These are phyloP conservation scores for Salix purpurea DNA, from an alignment of 345 rosid genomes.

Conservation along the genomic window DNA sequence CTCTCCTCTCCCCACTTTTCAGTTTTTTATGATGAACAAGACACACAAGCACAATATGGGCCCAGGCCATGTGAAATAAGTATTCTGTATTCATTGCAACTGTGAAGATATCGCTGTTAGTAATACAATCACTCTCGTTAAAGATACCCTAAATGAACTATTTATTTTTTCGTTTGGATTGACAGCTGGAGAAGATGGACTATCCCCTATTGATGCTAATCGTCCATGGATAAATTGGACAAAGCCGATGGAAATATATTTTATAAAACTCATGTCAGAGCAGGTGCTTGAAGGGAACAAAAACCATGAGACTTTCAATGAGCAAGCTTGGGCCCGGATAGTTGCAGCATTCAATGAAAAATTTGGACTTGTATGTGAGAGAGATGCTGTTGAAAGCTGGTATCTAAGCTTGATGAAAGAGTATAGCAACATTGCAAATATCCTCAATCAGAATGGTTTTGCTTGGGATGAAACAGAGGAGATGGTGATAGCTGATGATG, in stretches of 20 bases:
- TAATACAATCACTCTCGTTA: neutral
- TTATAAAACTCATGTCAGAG: constrained; percentile 25
- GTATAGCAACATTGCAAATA: constrained; percentile 15
- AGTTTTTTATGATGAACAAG: too few species aligned
- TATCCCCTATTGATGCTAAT: constrained; percentile 17
- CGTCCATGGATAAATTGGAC: constrained; percentile 28
- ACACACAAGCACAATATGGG: neutral
- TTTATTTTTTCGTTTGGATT: constrained; percentile 4
- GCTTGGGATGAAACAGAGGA: constrained; percentile 19
- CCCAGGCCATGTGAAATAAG: neutral
- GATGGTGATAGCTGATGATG: constrained; percentile 9
- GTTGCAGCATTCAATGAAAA: constrained; percentile 19
- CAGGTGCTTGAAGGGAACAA: constrained; percentile 19
- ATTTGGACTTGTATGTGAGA: constrained; percentile 22
- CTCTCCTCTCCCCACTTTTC: neutral
- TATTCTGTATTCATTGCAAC: neutral
- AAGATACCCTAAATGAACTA: too few species aligned
- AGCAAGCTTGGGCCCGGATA: constrained; percentile 23
- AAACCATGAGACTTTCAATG: constrained; percentile 13
- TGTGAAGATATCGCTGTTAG: neutral
- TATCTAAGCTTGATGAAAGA: constrained; percentile 22
- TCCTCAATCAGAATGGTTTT: constrained; percentile 25
- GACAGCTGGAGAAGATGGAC: constrained; percentile 34
- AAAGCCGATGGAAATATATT: constrained; percentile 21
- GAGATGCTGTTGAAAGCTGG: constrained; percentile 12